phyloP scores from a whole-genome alignment of 2,329 filamentous ascomycete genomes.

The Cercospora sesami region DNA sequence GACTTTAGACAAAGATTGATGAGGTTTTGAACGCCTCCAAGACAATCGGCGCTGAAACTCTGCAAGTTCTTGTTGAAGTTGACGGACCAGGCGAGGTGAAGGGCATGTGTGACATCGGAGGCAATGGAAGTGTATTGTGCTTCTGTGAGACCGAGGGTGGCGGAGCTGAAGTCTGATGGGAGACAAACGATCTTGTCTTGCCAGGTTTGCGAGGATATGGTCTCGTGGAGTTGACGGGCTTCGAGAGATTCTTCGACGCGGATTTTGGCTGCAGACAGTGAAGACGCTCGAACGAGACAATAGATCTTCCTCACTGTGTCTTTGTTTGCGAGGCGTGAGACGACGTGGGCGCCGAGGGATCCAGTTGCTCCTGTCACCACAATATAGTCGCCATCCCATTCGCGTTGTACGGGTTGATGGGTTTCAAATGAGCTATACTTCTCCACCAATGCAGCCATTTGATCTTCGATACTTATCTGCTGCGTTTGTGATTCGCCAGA shows the following conservation, averaged over 20 bases:
- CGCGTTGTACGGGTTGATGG: slow-evolving; percentile 24
- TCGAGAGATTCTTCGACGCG: slow-evolving; percentile 40
- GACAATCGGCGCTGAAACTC: slow-evolving; percentile 37
- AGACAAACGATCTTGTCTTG: slow-evolving; percentile 27
- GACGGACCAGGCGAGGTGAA: slow-evolving; percentile 45
- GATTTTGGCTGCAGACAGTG: slow-evolving; percentile 33
- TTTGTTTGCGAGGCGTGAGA: slow-evolving; percentile 41
- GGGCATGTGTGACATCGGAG: slow-evolving; percentile 32
- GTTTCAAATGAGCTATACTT: slow-evolving; percentile 43
- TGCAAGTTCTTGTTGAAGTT: slow-evolving; percentile 42
- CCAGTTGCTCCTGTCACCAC: slow-evolving; percentile 64
- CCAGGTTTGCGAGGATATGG: slow-evolving; percentile 16
- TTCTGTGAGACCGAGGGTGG: slow-evolving; percentile 32
- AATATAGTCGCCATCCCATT: slow-evolving; percentile 11
- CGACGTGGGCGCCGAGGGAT: slow-evolving; percentile 61
- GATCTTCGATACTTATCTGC: slow-evolving; percentile 39
- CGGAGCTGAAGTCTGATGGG: slow-evolving; percentile 33
- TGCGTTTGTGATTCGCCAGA: slow-evolving; percentile 38
- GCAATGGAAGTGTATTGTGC: slow-evolving; percentile 30
- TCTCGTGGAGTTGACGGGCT: slow-evolving; percentile 41
- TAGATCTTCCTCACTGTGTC: slow-evolving; percentile 45
- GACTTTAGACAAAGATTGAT: slow-evolving; percentile 34
- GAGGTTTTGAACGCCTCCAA: slow-evolving; percentile 35
- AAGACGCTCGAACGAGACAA: slow-evolving; percentile 54
- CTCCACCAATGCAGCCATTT: slow-evolving; percentile 48